phyloP scores from a whole-genome alignment of 2,329 filamentous ascomycete genomes.

The Geosmithia putterillii region DNA sequence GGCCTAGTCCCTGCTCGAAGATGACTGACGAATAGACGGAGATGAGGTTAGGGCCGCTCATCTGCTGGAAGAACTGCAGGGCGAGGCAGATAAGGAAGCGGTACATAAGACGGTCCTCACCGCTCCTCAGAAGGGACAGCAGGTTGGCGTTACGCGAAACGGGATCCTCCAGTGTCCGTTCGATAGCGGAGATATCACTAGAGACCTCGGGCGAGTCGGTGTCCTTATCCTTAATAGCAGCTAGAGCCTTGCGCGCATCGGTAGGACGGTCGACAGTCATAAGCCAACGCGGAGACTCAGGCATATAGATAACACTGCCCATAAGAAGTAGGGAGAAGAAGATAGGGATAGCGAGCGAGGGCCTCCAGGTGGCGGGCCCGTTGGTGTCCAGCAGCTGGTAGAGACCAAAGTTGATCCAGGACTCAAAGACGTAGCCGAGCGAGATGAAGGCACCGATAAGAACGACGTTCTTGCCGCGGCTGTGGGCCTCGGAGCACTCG shows the following conservation, averaged over 20 bases:
- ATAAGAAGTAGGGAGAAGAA: conserved; percentile 31
- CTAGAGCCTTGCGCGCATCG: conserved; percentile 18
- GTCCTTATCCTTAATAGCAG: conserved; percentile 22
- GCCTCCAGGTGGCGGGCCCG: conserved; percentile 33
- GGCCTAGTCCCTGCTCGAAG: conserved; percentile 26
- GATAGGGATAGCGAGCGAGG: conserved; percentile 44
- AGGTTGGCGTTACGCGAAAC: conserved; percentile 17
- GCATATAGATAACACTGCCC: conserved; percentile 18
- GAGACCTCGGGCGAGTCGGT: conserved; percentile 21
- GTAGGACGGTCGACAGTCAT: conserved; percentile 17
- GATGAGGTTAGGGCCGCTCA: conserved; percentile 15
- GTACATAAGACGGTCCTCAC: conserved; percentile 35
- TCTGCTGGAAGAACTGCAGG: conserved; percentile 16
- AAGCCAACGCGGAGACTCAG: conserved; percentile 23
- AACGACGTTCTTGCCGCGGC: neutral
- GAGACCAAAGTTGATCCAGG: conserved; percentile 33
- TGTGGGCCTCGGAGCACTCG: neutral
- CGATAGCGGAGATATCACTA: conserved; percentile 32
- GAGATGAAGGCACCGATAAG: neutral
- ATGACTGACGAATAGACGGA: conserved; percentile 31
- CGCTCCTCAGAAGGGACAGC: conserved; percentile 27
- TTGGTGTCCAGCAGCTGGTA: conserved; percentile 16
- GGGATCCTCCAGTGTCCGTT: conserved; percentile 32
- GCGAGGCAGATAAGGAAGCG: conserved; percentile 21
- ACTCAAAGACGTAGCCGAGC: neutral